phyloP scores from a whole-genome alignment of 169 alveolate species.

The Cryptosporidium felis region DNA sequence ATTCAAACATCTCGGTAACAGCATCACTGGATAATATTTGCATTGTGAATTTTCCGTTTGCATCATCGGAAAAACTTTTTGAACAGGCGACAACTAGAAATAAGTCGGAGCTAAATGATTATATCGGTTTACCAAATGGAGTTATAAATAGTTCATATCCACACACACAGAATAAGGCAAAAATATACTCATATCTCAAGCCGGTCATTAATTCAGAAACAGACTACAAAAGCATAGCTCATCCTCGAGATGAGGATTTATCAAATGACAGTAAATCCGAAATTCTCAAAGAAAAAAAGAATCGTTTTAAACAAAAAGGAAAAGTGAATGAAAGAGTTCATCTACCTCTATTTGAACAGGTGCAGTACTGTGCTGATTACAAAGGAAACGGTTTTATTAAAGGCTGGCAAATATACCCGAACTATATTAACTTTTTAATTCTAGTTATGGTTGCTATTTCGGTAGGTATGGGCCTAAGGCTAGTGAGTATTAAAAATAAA shows the following conservation, averaged over 20 bases:
- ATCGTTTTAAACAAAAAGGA: not conserved
- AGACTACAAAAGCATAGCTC: too few relatives aligned
- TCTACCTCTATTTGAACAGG: conserved; percentile 9
- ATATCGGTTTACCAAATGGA: too few relatives aligned
- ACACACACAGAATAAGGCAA: too few relatives aligned
- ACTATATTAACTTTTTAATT: not conserved
- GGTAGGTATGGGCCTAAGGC: not conserved
- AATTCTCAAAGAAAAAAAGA: not conserved
- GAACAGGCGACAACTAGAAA: too few relatives aligned
- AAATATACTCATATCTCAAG: too few relatives aligned
- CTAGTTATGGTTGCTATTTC: conserved; percentile 9
- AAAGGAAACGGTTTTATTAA: not conserved
- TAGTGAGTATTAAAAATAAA: conserved; percentile 24
- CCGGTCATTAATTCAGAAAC: too few relatives aligned
- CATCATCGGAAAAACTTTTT: too few relatives aligned
- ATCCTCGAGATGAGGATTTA: too few relatives aligned
- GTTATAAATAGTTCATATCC: too few relatives aligned
- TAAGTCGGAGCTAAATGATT: too few relatives aligned
- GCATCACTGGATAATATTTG: conserved; percentile 26
- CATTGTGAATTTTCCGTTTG: too few relatives aligned
- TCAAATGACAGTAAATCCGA: too few relatives aligned
- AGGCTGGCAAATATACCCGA: conserved; percentile 36
- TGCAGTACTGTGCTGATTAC: conserved; percentile 28
- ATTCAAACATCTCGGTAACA: not conserved
- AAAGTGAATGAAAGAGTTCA: not conserved